Percentiles rank a stretch among this genome's conserved stretches.
phyloP scores from a whole-genome alignment of 306 rosid species.

The Quercus engelmannii region DNA sequence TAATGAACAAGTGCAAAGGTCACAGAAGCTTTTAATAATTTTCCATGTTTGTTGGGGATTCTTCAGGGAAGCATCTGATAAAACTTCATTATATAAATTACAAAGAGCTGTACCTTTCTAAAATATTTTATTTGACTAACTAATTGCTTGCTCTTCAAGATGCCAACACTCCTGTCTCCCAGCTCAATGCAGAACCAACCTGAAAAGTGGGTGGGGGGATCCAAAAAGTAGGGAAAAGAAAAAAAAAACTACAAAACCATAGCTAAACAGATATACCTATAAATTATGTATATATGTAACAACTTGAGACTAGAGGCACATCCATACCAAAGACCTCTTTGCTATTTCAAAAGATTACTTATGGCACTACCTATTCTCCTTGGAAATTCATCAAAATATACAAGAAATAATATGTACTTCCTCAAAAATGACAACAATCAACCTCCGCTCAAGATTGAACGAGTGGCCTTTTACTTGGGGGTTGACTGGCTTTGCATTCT shows the following conservation, averaged over 20 bases:
- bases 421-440: slow-evolving; percentile 45
- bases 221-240: slow-evolving; percentile 9
- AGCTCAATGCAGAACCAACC: slow-evolving; percentile 23
- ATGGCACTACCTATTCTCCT: slow-evolving; percentile 38
- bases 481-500: slow-evolving; percentile 23
- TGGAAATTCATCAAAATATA: slow-evolving; percentile 40
- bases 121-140: slow-evolving; percentile 19
- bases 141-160: slow-evolving; percentile 26
- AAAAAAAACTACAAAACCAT: slow-evolving; percentile 9
- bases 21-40: slow-evolving; percentile 4
- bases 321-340: slow-evolving; percentile 28
- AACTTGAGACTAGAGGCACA: slow-evolving; percentile 20
- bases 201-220: not conserved
- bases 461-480: slow-evolving; percentile 27
- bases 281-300: slow-evolving; percentile 35
- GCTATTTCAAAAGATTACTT: slow-evolving; percentile 27
- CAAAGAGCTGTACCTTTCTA: slow-evolving; percentile 27
- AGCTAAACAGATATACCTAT: slow-evolving; percentile 12
- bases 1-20: slow-evolving; percentile 6
- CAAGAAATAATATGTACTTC: slow-evolving; percentile 46
- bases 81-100: slow-evolving; percentile 18
- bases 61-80: slow-evolving; percentile 22
- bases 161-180: slow-evolving; percentile 24
- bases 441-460: slow-evolving; percentile 39
- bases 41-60: slow-evolving; percentile 2